Conservation (phyloP, 2,329 filamentous ascomycete species). For the Pseudogymnoascus destructans region DNA sequence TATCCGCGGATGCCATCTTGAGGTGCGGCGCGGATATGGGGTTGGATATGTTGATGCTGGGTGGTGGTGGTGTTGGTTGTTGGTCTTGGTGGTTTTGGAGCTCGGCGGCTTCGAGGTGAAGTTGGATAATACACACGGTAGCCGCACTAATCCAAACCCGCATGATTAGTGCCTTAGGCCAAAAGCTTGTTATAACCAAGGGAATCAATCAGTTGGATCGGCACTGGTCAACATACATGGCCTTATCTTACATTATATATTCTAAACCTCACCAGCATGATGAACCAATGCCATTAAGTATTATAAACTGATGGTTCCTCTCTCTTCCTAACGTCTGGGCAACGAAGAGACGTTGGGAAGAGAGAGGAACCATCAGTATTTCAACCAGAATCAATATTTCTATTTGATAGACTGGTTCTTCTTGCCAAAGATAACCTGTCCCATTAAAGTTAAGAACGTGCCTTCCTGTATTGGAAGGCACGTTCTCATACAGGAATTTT, state of each 20-base stretch:
- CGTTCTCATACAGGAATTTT: neutral
- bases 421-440: neutral
- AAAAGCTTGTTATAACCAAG: neutral
- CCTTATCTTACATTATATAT: no score
- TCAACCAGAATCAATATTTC: neutral
- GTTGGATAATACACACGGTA: constrained; percentile 5
- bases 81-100: neutral
- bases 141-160: neutral
- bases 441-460: neutral
- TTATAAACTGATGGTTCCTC: neutral
- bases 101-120: neutral
- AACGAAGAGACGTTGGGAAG: neutral
- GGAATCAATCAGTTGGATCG: neutral
- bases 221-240: no score
- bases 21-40: neutral
- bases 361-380: neutral
- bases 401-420: neutral
- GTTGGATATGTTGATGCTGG: neutral
- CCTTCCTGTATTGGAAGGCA: neutral
- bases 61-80: neutral
- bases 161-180: constrained; percentile 1
- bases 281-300: neutral
- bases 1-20: constrained; percentile 44
- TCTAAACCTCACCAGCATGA: neutral
- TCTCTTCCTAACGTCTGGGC: neutral